These are phyloP conservation scores for Limnomonas spitsbergensis DNA, from an alignment of 139 green algal genomes.

Conservation along the genomic window DNA sequence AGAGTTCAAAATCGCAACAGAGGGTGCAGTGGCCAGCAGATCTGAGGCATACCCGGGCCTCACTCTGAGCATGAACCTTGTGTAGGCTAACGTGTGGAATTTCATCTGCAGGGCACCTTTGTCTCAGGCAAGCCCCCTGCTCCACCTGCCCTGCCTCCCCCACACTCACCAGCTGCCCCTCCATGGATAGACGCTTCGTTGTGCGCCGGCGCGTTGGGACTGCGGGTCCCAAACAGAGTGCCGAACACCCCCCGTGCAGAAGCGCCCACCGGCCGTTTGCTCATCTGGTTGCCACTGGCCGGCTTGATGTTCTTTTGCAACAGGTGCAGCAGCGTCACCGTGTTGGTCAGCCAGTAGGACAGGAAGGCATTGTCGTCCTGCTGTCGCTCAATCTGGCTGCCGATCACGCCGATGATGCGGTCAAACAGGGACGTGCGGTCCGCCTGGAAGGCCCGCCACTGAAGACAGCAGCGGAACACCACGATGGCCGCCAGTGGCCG, in stretches of 20 bases:
- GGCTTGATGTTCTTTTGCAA: conserved; percentile 94
- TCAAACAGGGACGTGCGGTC: conserved; percentile 96
- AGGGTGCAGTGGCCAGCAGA: too few relatives aligned
- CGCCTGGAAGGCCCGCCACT: conserved; percentile 63
- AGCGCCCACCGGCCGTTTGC: conserved; percentile 21
- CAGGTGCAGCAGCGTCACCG: conserved; percentile 90
- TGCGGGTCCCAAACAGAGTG: conserved; percentile 39
- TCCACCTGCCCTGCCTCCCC: neutral
- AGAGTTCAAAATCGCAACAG: too few relatives aligned
- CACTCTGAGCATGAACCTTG: too few relatives aligned
- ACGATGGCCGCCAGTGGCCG: conserved; percentile 83
- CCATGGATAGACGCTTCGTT: conserved; percentile 81
- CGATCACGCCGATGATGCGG: conserved; percentile 89
- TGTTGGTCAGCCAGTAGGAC: conserved; percentile 95
- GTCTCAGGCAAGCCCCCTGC: too few relatives aligned
- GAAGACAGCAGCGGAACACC: conserved; percentile 80
- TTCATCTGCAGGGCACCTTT: too few relatives aligned
- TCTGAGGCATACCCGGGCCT: too few relatives aligned
- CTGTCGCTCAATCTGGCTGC: conserved; percentile 76
- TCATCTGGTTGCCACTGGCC: conserved; percentile 44
- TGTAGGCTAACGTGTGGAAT: too few relatives aligned
- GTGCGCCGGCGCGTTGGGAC: conserved; percentile 12
- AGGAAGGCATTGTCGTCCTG: conserved; percentile 87
- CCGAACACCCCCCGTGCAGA: conserved; percentile 44
- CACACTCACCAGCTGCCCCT: conserved; percentile 61